phyloP scores from a whole-genome alignment of 129 eudicot species.

The Helianthus annuus region DNA sequence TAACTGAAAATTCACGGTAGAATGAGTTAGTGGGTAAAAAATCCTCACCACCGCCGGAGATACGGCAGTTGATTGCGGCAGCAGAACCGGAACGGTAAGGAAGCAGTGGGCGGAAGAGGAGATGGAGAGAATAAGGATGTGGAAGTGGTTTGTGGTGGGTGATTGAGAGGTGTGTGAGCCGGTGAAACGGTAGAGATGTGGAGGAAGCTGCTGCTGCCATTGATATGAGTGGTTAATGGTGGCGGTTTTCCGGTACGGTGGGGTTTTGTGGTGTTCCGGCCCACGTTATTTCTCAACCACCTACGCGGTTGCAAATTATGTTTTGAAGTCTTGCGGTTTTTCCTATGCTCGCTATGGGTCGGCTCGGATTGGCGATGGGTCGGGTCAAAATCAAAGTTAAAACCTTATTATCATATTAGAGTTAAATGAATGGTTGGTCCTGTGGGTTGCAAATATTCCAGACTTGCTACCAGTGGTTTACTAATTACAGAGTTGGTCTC shows the following conservation, averaged over 20 bases:
- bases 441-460: too few species aligned
- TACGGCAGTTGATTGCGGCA: conserved; percentile 40
- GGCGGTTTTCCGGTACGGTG: conserved; percentile 18
- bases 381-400: too few species aligned
- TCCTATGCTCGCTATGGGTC: neutral
- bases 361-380: too few species aligned
- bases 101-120: conserved; percentile 43
- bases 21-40: conserved; percentile 49
- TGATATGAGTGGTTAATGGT: neutral
- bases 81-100: conserved; percentile 22
- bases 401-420: too few species aligned
- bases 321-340: neutral
- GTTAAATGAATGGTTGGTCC: too few species aligned
- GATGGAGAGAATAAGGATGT: conserved; percentile 29
- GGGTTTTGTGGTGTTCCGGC: conserved; percentile 11
- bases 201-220: conserved; percentile 43
- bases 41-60: conserved; percentile 69
- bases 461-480: too few species aligned
- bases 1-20: conserved; percentile 63
- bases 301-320: neutral
- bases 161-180: conserved; percentile 23
- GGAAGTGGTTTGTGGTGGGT: conserved; percentile 32
- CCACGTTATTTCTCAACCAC: neutral
- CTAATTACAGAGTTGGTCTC: too few species aligned
- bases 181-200: conserved; percentile 30